Evolutionary conservation across 495 filamentous ascomycete species (phyloP), one percentile per base, ranked within the genome.

Genomic region (Penicillium pancosmium): DNA sequence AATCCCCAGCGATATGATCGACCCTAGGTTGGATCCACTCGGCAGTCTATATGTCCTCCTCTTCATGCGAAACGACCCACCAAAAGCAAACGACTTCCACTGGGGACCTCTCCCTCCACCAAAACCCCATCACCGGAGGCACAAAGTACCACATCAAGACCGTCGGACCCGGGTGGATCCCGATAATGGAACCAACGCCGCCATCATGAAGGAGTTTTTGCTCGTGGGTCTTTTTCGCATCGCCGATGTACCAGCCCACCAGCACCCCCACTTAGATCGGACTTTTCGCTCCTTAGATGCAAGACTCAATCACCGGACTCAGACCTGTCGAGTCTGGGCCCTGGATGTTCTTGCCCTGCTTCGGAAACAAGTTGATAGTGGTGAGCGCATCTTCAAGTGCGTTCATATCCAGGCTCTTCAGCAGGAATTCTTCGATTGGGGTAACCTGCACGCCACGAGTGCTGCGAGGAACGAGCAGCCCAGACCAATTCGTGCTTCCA

Each of bases 121-220:
- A 31, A 0, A 21, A 44, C 47, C 12, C 2, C 36, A 1, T 16
- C 21, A n/a, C 16, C 19, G 47, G 54, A 16, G 54, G 62, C 15
- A 63, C 56, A 43, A 64, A 54, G 55, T 71, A 66, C 40, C 64
- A 67, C 48, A 54, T 65, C 48, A 44, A 51, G 44, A 61, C 60
- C 51, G 44, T 54, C 31, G 56, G 60, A 15, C 11, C 1, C 36
- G 65, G 54, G 21, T 62, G 59, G 51, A 62, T 62, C 19, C 60
- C 12, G 60, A 50, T 9, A 61, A 66, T 27, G 51, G 47, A n/a
- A 36, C 34, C 2, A 63, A 51, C 6, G 36, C 43, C 5, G 19
- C 19, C 9, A 56, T 64, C 12, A 52, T 63, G 44, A 61, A 56
- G 18, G 40, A 55, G 33, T 61, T 61, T 27, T 59, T 67, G 38